Evolutionary conservation across 2,329 filamentous ascomycete genomes (phyloP).

Genomic region (Apiospora sp.): DNA sequence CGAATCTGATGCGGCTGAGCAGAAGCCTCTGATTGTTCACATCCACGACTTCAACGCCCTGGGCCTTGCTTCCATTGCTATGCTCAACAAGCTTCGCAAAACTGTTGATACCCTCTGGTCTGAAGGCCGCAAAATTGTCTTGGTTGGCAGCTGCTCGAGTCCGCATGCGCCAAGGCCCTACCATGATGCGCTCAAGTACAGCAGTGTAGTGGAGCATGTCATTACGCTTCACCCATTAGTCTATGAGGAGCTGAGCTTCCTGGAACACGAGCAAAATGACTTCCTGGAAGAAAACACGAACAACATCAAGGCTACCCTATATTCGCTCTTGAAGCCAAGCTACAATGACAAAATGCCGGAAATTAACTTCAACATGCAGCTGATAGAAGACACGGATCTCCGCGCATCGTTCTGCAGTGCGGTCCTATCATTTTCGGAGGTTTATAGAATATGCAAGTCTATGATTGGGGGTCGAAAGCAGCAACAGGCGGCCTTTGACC

Average conservation of each 20-base stretch:
- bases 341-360: neutral
- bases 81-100: conserved; percentile 72
- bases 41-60: conserved; percentile 85
- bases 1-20: conserved; percentile 43
- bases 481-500: conserved; percentile 24
- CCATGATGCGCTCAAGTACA: conserved; percentile 47
- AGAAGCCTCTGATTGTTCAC: conserved; percentile 73
- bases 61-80: conserved; percentile 68
- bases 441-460: conserved; percentile 40
- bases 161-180: conserved; percentile 57
- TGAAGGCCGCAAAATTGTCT: conserved; percentile 74
- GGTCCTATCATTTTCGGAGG: conserved; percentile 36
- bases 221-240: conserved; percentile 34
- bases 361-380: conserved; percentile 22
- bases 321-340: conserved; percentile 21
- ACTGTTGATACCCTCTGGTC: conserved; percentile 76
- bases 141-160: conserved; percentile 79
- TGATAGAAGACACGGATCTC: conserved; percentile 23
- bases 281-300: conserved; percentile 39
- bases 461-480: conserved; percentile 36
- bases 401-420: conserved; percentile 30
- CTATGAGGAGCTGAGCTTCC: neutral
- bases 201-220: conserved; percentile 48
- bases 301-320: conserved; percentile 39
- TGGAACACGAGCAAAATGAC: conserved; percentile 26